These are phyloP conservation scores for Lycium ferocissimum DNA, from an alignment of 257 asterid genomes.

Conservation along the genomic window DNA sequence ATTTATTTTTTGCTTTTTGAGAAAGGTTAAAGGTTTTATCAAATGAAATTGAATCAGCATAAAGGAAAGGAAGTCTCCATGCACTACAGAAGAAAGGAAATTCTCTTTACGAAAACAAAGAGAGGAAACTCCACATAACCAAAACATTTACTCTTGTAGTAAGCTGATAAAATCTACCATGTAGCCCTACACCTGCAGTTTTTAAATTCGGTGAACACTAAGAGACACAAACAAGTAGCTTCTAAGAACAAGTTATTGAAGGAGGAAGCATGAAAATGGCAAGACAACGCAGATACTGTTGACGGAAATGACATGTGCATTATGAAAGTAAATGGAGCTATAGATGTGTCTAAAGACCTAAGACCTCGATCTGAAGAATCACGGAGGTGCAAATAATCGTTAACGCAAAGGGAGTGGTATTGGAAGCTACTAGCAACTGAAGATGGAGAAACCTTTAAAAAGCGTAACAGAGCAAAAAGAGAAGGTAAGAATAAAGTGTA, in stretches of 20 bases:
- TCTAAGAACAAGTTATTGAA: neutral
- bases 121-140: neutral
- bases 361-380: neutral
- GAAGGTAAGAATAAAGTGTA: neutral
- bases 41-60: neutral
- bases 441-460: slow-evolving; percentile 19
- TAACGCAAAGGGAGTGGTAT: neutral
- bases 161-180: neutral
- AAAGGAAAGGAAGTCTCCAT: neutral
- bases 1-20: neutral
- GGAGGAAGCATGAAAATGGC: neutral
- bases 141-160: neutral
- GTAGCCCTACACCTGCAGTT: neutral
- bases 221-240: neutral
- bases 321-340: neutral
- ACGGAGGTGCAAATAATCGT: neutral
- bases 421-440: neutral
- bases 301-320: neutral
- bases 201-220: neutral
- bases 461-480: neutral
- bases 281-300: neutral
- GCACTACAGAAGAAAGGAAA: neutral
- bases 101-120: neutral
- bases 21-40: neutral
- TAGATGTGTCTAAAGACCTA: neutral